Evolutionary conservation across 202 grass and related monocot species (phyloP).

Genomic region (Setaria italica): DNA sequence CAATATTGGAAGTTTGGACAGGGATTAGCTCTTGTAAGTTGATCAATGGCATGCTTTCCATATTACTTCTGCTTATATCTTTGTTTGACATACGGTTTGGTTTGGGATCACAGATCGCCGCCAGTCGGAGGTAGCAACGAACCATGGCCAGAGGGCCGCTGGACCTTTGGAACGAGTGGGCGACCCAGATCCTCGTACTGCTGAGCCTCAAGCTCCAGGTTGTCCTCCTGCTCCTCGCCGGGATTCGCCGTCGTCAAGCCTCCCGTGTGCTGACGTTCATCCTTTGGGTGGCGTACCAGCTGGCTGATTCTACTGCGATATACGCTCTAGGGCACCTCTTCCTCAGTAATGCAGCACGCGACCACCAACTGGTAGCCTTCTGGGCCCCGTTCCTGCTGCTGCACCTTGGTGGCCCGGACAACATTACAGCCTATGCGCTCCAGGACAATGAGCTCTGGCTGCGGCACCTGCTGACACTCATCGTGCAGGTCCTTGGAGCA

Average conservation of each 20-base stretch:
- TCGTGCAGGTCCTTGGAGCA: constrained; percentile 14
- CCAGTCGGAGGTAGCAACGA: too few relatives aligned
- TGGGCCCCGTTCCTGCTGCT: constrained; percentile 61
- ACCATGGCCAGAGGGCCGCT: not conserved
- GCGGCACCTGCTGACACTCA: constrained; percentile 35
- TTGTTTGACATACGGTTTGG: too few relatives aligned
- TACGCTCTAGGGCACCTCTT: constrained; percentile 42
- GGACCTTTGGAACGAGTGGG: not conserved
- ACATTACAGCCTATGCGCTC: constrained; percentile 42
- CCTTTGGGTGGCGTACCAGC: constrained; percentile 47
- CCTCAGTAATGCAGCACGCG: not conserved
- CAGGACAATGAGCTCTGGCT: constrained; percentile 65
- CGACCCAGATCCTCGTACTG: not conserved
- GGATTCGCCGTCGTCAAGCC: not conserved
- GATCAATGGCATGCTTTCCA: too few relatives aligned
- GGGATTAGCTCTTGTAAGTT: too few relatives aligned
- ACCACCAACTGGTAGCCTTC: constrained; percentile 30
- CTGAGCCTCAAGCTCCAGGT: not conserved
- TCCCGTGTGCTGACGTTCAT: not conserved
- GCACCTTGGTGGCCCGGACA: constrained; percentile 42
- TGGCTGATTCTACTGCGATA: constrained; percentile 41
- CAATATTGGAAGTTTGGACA: too few relatives aligned
- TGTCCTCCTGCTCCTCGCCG: not conserved
- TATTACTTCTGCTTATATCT: too few relatives aligned
- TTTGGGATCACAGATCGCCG: too few relatives aligned